These are phyloP conservation scores for Neofusicoccum kwambonambiense DNA, from an alignment of 2,329 filamentous ascomycete genomes.

Conservation along the genomic window DNA sequence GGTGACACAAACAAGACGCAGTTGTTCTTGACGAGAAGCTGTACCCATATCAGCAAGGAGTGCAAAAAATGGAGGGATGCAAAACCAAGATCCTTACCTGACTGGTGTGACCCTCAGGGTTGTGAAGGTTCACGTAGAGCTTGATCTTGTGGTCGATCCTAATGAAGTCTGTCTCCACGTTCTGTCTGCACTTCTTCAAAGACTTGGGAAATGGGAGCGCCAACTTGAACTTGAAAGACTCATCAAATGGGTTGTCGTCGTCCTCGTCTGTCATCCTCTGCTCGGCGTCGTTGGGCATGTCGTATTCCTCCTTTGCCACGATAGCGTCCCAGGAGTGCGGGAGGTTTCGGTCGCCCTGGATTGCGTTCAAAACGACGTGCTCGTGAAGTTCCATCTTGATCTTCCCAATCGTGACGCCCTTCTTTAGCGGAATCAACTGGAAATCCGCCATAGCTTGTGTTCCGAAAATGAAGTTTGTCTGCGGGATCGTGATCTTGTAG, in stretches of 20 bases:
- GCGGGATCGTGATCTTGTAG: slow-evolving; percentile 89
- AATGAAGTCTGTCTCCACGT: slow-evolving; percentile 83
- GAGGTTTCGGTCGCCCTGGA: slow-evolving; percentile 31
- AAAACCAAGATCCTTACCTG: slow-evolving; percentile 58
- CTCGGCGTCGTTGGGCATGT: slow-evolving; percentile 35
- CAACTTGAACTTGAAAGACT: slow-evolving; percentile 61
- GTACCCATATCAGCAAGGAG: slow-evolving; percentile 5
- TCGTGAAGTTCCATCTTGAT: slow-evolving; percentile 81
- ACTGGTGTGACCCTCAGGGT: slow-evolving; percentile 91
- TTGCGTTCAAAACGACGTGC: slow-evolving; percentile 46
- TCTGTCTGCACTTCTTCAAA: slow-evolving; percentile 80
- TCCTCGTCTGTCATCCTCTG: slow-evolving; percentile 25
- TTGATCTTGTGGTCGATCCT: slow-evolving; percentile 92
- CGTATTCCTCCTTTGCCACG: slow-evolving; percentile 33
- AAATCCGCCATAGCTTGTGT: slow-evolving; percentile 83
- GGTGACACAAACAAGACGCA: slow-evolving; percentile 95
- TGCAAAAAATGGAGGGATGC: not conserved
- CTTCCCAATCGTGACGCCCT: slow-evolving; percentile 81
- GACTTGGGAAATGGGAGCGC: slow-evolving; percentile 72
- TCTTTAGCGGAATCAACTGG: slow-evolving; percentile 81
- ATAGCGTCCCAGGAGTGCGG: slow-evolving; percentile 25
- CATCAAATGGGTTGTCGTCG: slow-evolving; percentile 45
- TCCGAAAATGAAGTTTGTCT: slow-evolving; percentile 91
- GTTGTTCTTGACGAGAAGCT: slow-evolving; percentile 85
- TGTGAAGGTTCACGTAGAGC: slow-evolving; percentile 85